Percentiles rank a stretch among this genome's conserved stretches.
Conservation (phyloP, 140 eudicot genomes). For the Ambrosia hybrid region DNA sequence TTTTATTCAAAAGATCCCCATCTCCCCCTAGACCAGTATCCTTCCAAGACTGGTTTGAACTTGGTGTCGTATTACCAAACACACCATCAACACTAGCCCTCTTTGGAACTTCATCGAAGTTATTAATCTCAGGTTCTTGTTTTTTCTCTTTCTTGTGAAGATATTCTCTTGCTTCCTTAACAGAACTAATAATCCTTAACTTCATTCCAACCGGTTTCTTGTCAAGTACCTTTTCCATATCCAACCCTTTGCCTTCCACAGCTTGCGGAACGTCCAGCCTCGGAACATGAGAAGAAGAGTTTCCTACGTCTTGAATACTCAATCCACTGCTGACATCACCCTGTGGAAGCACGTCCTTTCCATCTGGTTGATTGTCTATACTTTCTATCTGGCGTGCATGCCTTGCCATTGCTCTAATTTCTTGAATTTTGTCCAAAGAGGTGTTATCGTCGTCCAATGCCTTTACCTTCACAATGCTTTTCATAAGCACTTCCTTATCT, state of each 20-base stretch:
- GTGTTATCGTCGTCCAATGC: conserved; percentile 24
- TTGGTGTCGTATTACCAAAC: conserved; percentile 10
- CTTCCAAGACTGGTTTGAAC: conserved; percentile 12
- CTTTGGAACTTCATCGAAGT: conserved; percentile 16
- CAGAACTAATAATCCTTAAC: conserved; percentile 59
- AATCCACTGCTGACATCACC: neutral
- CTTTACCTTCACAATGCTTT: conserved; percentile 53
- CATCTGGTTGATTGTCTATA: conserved; percentile 3
- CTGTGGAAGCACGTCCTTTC: conserved; percentile 14
- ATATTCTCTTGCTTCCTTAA: conserved; percentile 83
- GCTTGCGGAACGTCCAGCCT: conserved; percentile 11
- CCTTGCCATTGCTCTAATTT: conserved; percentile 40
- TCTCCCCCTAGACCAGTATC: conserved; percentile 16
- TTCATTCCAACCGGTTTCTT: conserved; percentile 29
- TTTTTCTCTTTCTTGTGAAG: conserved; percentile 44
- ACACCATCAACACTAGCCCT: conserved; percentile 11
- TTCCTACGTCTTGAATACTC: conserved; percentile 9
- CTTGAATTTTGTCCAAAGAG: conserved; percentile 26
- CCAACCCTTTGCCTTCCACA: conserved; percentile 15
- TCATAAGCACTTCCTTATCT: conserved; percentile 56
- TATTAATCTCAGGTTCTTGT: conserved; percentile 21
- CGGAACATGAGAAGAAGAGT: neutral
- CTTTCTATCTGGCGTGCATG: conserved; percentile 29
- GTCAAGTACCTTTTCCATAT: conserved; percentile 23
- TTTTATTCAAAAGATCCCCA: conserved; percentile 27